Percentiles rank a stretch among this genome's conserved stretches.
phyloP scores from a whole-genome alignment of 2,329 filamentous ascomycete genomes.

The Apiospora hydei region DNA sequence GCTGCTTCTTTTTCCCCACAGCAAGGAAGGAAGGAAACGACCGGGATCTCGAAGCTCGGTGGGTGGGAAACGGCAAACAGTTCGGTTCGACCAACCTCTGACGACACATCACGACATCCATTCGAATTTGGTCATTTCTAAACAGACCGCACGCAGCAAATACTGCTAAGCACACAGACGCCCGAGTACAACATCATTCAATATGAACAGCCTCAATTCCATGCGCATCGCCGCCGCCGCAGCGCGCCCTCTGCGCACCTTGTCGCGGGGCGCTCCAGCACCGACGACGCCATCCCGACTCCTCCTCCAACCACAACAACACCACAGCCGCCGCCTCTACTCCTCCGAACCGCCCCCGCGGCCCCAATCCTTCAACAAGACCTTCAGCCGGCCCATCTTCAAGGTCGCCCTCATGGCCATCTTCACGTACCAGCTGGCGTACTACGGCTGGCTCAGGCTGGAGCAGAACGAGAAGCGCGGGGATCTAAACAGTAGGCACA shows the following conservation, averaged over 20 bases:
- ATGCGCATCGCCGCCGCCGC: not conserved
- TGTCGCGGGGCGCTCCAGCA: not conserved
- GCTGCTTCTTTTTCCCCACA: constrained; percentile 17
- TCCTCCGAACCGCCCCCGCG: not conserved
- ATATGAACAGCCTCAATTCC: not conserved
- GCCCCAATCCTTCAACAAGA: constrained; percentile 75
- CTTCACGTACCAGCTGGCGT: constrained; percentile 79
- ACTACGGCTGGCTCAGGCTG: constrained; percentile 77
- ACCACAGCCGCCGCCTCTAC: constrained; percentile 2
- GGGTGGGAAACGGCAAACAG: not conserved
- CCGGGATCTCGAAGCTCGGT: constrained; percentile 12
- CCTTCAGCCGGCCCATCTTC: constrained; percentile 74
- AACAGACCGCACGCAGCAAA: not conserved
- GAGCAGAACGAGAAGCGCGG: constrained; percentile 73
- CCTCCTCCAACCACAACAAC: no score
- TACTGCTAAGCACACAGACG: not conserved
- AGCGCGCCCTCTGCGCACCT: not conserved
- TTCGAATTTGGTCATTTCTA: not conserved
- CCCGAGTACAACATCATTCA: not conserved
- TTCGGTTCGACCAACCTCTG: not conserved
- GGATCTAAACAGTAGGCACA: constrained; percentile 60
- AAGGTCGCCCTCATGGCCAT: constrained; percentile 79
- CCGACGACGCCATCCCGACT: not conserved
- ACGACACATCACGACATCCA: not conserved
- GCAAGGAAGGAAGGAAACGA: not conserved